These are phyloP conservation scores for Ophiocordyceps camponoti-leonardi DNA, from an alignment of 2,329 filamentous ascomycete genomes.

Conservation along the genomic window DNA sequence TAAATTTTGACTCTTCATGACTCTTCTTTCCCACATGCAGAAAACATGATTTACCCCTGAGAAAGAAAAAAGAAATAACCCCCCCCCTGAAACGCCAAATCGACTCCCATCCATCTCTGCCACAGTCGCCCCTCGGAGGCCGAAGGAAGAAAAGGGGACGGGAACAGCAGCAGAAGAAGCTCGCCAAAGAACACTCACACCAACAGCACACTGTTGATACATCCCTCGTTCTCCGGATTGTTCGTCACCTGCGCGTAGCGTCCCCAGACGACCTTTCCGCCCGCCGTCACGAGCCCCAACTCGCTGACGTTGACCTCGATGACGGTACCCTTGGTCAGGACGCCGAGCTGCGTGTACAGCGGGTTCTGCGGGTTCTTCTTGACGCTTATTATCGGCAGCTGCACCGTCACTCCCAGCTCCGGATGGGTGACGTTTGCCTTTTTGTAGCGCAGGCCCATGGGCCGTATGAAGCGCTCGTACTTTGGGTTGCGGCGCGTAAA, in stretches of 20 bases:
- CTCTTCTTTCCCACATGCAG: no score
- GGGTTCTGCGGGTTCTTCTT: constrained; percentile 64
- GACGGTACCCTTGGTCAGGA: constrained; percentile 63
- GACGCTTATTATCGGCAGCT: constrained; percentile 58
- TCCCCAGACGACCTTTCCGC: constrained; percentile 88
- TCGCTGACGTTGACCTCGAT: constrained; percentile 91
- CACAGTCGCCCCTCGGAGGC: no score
- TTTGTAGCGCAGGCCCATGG: constrained; percentile 33
- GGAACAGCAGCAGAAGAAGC: not conserved
- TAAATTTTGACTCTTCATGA: no score
- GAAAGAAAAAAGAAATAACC: no score
- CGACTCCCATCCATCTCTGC: no score
- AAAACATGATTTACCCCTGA: no score
- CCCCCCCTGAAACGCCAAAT: no score
- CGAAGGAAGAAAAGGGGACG: no score
- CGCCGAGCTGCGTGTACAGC: constrained; percentile 82
- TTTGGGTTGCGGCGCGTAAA: constrained; percentile 83
- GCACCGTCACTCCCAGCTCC: constrained; percentile 71
- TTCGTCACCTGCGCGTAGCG: constrained; percentile 45
- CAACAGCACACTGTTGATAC: constrained; percentile 22
- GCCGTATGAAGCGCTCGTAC: constrained; percentile 39
- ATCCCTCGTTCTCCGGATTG: constrained; percentile 29
- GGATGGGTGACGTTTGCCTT: constrained; percentile 47
- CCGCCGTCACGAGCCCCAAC: constrained; percentile 75
- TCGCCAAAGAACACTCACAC: constrained; percentile 8